Base-by-base conservation (phyloP, 805 yeast species). In the Candida alai region DNA sequence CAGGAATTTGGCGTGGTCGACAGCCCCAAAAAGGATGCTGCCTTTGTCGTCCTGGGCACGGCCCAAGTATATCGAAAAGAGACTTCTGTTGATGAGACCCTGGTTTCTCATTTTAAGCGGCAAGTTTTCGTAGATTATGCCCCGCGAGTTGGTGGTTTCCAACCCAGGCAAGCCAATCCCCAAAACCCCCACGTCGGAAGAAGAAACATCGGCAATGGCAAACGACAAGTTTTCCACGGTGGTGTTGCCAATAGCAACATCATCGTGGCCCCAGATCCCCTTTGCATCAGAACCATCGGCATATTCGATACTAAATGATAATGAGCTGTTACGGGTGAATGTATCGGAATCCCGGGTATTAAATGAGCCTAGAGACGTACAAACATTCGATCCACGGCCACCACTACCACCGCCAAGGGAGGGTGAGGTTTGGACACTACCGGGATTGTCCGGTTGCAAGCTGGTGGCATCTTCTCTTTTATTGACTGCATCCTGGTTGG, bases 91-190 rank as follows among this genome's bases (percentile, higher is more conserved):
- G 36, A 64, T 66, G 16, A 48, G 35, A 3, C 71, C 71, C 35
- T 51, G 48, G 33, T 35, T 45, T 32, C 41, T 51, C 42, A 66
- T 48, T 35, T 55, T 61, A 19, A 54, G 25, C 9, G 71, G 71
- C 24, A 65, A 51, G 47, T 66, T 66, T 44, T 60, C 62, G 45
- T 66, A 66, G 26, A 40, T 42, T 48, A 62, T 59, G 20, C 40
- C 33, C 45, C 50, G 56, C 34, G 30, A 29, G 2, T 16, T 16
- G 1, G 90, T 82, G 3, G 75, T 65, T 56, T 88, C 95, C 35
- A 84, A 66, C 10, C 78, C 83, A 4, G 74, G 60, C 32, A 83
- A 65, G 8, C 93, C 90, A 42, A 84, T 75, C 18, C 89, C 88
- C 26, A 84, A 57, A 17, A 85, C 90, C 36, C 94, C 90, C 39